Evolutionary conservation across 2,329 filamentous ascomycete genomes (phyloP), one percentile per base, ranked within the genome.

Genomic region (Juglanconis oblonga): DNA sequence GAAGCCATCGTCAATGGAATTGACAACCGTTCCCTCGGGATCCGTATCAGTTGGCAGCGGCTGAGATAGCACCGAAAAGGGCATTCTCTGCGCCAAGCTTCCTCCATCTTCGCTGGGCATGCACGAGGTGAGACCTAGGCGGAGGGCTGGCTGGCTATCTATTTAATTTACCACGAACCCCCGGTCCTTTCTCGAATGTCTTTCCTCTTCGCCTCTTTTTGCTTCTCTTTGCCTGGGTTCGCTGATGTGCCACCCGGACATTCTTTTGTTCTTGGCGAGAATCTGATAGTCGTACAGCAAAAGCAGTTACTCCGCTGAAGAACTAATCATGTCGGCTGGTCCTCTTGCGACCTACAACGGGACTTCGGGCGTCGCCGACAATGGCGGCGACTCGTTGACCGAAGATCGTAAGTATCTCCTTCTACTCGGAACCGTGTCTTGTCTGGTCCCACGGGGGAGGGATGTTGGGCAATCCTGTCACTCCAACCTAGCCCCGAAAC

Each of bases 341-440:
- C 65, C 71, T 57, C 58, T 72, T 51, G 70, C 70, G 59, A 66
- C 69, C 47, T 86, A 84, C 73, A 81, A 81, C 68, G 83, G 82
- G 70, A 81, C 78, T 57, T 68, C 68, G 35, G 81, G 74, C 61
- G 69, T 70, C 64, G 81, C 82, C 69, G 75, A 83, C 69, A 63
- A 42, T 38, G 73, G 76, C 64, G 83, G 83, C 61, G 80, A 81
- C 71, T 81, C 81, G 55, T 70, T 77, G 77, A 87, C 76, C 81
- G 74, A 85, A 62, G 85, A 97, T 74, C 82, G 96, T 66, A 97
- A 97, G 96, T 66, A 97, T 96, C 75, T 78, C 93, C 68, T 96
- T 86, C 76, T 97, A 96, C 77, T 84, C 91, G 73, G 88, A 90
- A 78, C 66, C 24, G 24, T 24, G 24, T 24, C 24, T 24, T 24